Conservation (phyloP, 371 early-diverging fungal genomes). For the Lichtheimia ornata region DNA sequence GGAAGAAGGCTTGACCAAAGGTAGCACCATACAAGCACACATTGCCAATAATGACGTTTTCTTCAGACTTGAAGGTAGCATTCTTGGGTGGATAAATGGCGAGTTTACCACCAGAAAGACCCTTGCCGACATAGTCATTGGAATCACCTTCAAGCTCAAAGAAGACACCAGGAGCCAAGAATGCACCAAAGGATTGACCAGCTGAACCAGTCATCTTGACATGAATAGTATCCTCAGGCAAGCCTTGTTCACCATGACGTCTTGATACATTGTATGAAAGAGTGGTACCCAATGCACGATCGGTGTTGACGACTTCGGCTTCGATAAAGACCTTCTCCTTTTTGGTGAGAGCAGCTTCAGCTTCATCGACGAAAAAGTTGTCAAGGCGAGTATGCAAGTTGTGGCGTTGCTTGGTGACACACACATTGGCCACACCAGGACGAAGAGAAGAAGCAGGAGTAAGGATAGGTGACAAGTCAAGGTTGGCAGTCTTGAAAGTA, state of each 20-base stretch:
- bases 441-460: constrained; percentile 87
- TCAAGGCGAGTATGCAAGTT: constrained; percentile 73
- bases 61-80: constrained; percentile 75
- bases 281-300: constrained; percentile 92
- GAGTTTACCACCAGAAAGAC: constrained; percentile 90
- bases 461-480: constrained; percentile 88
- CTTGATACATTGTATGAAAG: constrained; percentile 88
- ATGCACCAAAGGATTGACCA: constrained; percentile 96
- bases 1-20: constrained; percentile 86
- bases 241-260: constrained; percentile 79
- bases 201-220: constrained; percentile 91
- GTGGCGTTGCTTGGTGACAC: constrained; percentile 84
- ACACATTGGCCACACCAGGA: constrained; percentile 86
- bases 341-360: constrained; percentile 68
- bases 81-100: constrained; percentile 87
- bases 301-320: constrained; percentile 88
- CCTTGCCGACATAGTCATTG: constrained; percentile 98
- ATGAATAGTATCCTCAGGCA: constrained; percentile 85
- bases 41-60: constrained; percentile 95
- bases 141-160: constrained; percentile 95
- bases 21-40: constrained; percentile 98
- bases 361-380: constrained; percentile 72
- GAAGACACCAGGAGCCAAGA: constrained; percentile 88
- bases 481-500: constrained; percentile 83
- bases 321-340: constrained; percentile 64